Base-by-base conservation (phyloP, 306 rosid genomes). In the Fagus sylvatica region DNA sequence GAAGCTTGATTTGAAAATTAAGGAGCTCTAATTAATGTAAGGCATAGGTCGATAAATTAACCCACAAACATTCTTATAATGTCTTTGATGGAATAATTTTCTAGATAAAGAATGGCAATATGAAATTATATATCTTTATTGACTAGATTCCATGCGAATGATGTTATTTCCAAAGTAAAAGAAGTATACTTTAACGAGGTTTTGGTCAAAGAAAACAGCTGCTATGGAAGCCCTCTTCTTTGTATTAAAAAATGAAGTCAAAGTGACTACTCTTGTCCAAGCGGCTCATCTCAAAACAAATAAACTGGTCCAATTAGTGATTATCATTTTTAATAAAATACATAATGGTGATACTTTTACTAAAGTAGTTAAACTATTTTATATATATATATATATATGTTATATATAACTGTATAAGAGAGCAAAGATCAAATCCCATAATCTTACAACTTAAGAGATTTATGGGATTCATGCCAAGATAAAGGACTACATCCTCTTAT, bases 121-220 rank as follows among this genome's bases (percentile, higher is more conserved):
- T 17, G 13, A 8, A 10, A 66, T 66, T 37, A 39, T 39, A 65
- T 15, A 66, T 39, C 5, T 65, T 65, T 11, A 40, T 65, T 48
- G 37, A 28, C 71, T 65, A 65, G 71, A 65, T 66, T 65, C 71
- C 28, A 39, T 22, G 71, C 46, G 49, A 39, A 7, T 17, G 32
- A 65, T 65, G 49, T 48, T 9, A 33, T 32, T 39, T 1, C 32
- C 49, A 7, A 65, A 37, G 19, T 39, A 40, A 16, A 17, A 11
- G 43, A 62, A 62, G 28, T 2, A 62, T 16, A 37, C 49, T n/a
- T 16, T 6, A 3, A 13, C 7, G 15, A 39, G 0, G 71, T 37
- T 22, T 66, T 66, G 70, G 49, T 39, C 71, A 66, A 65, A 65
- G 49, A 65, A 39, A 66, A 17, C 48, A 32, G 70, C 70, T 66